phyloP scores from a whole-genome alignment of 2,329 filamentous ascomycete genomes.

The Phialocephala sp. region DNA sequence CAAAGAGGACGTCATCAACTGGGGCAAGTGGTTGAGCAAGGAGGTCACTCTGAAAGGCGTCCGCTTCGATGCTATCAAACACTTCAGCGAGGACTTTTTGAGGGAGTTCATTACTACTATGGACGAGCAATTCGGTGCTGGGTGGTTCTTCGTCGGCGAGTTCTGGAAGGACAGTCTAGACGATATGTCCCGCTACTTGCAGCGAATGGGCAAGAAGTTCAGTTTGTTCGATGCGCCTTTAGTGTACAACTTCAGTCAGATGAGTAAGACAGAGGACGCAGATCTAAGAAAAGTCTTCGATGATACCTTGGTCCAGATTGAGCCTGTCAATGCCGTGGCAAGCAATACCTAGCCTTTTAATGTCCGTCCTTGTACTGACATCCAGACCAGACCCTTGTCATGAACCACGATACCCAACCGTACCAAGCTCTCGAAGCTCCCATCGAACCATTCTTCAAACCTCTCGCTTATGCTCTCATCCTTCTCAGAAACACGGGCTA shows the following conservation, averaged over 20 bases:
- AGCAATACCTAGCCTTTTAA: conserved; percentile 34
- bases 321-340: conserved; percentile 63
- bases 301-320: conserved; percentile 58
- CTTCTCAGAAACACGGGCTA: conserved; percentile 67
- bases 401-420: conserved; percentile 74
- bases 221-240: conserved; percentile 72
- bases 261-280: conserved; percentile 59
- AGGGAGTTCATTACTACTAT: conserved; percentile 66
- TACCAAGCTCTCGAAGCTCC: conserved; percentile 67
- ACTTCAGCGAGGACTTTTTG: conserved; percentile 72
- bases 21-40: conserved; percentile 70
- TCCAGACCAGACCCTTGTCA: conserved; percentile 62
- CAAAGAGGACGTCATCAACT: conserved; percentile 65
- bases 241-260: conserved; percentile 67
- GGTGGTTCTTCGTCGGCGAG: conserved; percentile 72
- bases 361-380: neutral
- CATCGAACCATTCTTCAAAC: conserved; percentile 71
- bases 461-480: conserved; percentile 74
- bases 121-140: conserved; percentile 54
- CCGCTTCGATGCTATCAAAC: conserved; percentile 74
- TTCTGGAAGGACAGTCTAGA: conserved; percentile 67
- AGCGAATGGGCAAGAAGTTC: conserved; percentile 62
- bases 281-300: conserved; percentile 71
- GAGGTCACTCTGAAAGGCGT: conserved; percentile 68
- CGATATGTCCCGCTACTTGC: conserved; percentile 62